These are phyloP conservation scores for Blastobotrys chiropterorum DNA, from an alignment of 805 yeast species.

Conservation along the genomic window DNA sequence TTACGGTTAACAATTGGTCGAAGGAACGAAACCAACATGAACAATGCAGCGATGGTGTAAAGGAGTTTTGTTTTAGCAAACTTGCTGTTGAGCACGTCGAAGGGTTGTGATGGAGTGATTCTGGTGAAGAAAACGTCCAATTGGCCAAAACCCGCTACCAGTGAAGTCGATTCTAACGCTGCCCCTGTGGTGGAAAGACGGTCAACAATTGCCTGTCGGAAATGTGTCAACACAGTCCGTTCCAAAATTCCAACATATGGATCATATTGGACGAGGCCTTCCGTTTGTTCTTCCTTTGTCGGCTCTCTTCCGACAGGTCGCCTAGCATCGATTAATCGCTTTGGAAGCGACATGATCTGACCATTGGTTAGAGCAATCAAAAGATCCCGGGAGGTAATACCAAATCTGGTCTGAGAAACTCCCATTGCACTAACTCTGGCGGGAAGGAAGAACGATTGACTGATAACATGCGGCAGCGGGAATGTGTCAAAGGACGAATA, in stretches of 20 bases:
- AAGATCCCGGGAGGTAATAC: conserved; percentile 63
- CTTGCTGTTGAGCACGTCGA: conserved; percentile 61
- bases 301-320: conserved; percentile 53
- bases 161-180: conserved; percentile 70
- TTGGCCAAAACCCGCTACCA: conserved; percentile 49
- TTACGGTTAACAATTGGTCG: conserved; percentile 17
- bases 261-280: conserved; percentile 61
- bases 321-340: conserved; percentile 59
- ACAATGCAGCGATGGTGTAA: conserved; percentile 49
- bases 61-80: conserved; percentile 65
- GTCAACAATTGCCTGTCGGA: conserved; percentile 36
- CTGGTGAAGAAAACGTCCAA: conserved; percentile 68
- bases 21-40: conserved; percentile 11
- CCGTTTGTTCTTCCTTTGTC: conserved; percentile 47
- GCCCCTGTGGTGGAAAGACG: conserved; percentile 51
- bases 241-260: conserved; percentile 52
- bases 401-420: conserved; percentile 53
- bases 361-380: conserved; percentile 55
- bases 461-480: conserved; percentile 42
- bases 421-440: conserved; percentile 47
- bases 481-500: conserved; percentile 34
- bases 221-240: conserved; percentile 45
- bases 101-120: conserved; percentile 74
- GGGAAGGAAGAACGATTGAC: conserved; percentile 56
- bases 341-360: conserved; percentile 65